Percentiles rank a stretch among this genome's conserved stretches.
Evolutionary conservation across 208 protist genomes (phyloP).

Genomic region (Porcisia hertigi): DNA sequence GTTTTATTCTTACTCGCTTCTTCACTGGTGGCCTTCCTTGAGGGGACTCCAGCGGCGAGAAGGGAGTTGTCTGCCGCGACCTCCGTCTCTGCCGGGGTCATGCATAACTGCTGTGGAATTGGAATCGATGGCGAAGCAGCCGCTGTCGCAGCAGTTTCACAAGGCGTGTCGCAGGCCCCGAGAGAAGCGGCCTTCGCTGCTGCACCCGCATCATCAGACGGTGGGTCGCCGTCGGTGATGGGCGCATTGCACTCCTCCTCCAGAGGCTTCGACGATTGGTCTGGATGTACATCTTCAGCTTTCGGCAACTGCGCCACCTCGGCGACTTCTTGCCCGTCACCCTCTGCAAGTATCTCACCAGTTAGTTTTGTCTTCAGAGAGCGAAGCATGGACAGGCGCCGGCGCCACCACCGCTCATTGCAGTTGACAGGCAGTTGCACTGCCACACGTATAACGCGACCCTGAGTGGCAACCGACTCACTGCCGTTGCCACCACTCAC

Average conservation of each 20-base stretch:
- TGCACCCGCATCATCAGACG: not conserved
- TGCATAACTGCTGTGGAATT: not conserved
- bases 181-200: not conserved
- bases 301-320: not conserved
- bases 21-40: not conserved
- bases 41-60: not conserved
- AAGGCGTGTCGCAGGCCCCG: not conserved
- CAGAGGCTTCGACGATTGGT: not conserved
- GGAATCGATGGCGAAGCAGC: not conserved
- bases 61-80: not conserved
- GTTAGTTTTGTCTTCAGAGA: not conserved
- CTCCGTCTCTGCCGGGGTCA: not conserved
- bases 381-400: constrained; percentile 10
- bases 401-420: constrained; percentile 23
- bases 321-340: not conserved
- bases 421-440: constrained; percentile 22
- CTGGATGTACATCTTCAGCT: not conserved
- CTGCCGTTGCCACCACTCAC: not conserved
- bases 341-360: constrained; percentile 18
- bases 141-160: not conserved
- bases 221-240: not conserved
- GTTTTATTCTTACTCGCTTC: not conserved
- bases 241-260: not conserved
- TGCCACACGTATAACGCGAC: constrained; percentile 18
- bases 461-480: not conserved